Base-by-base conservation (phyloP, 805 yeast genomes). In the Sugiyamaella chiloensis region DNA sequence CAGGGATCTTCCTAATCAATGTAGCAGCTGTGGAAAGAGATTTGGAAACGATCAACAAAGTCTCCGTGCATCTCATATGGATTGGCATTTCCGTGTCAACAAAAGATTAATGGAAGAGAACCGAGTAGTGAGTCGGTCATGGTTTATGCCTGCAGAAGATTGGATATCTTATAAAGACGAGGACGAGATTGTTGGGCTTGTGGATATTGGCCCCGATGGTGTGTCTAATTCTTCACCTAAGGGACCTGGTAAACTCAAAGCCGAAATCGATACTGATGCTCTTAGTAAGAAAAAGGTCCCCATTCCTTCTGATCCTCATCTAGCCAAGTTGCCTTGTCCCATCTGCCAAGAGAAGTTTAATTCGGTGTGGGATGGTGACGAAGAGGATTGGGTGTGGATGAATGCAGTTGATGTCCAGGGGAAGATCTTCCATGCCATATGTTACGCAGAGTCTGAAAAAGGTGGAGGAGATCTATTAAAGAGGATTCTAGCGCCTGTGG, bases 11-110 rank as follows among this genome's bases (percentile, higher is more conserved):
- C 80, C 93, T 2, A 78, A 85, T 52, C 91, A 88, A 65, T 93
- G 99, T 70, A 78, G 86, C 12, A 81, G 83, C 16, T 93, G 99
- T 69, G 95, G 97, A 20, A 87, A 87, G 63, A 69, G 99, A 53
- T 93, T 88, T 62, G 73, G 79, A 2, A 75, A 76, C 45, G 78
- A 81, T 29, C 69, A 66, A 2, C 76, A 73, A 41, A 65, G 66
- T 4, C 66, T 68, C 41, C 76, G 77, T 50, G 78, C 82, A 44
- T 73, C 78, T 14, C 99, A 93, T 66, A 69, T 88, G 55, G 99
- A 91, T 65, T 91, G 97, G 97, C 98, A 91, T 70, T 89, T 88
- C 71, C 78, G 98, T 58, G 85, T 87, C 37, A 91, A 88, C 65
- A 87, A 87, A 62, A 82, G 85, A 58, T 71, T 86, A 41, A 78